These are phyloP conservation scores for Fusarium begoniae DNA, from an alignment of 2,329 filamentous ascomycete genomes.

Conservation along the genomic window DNA sequence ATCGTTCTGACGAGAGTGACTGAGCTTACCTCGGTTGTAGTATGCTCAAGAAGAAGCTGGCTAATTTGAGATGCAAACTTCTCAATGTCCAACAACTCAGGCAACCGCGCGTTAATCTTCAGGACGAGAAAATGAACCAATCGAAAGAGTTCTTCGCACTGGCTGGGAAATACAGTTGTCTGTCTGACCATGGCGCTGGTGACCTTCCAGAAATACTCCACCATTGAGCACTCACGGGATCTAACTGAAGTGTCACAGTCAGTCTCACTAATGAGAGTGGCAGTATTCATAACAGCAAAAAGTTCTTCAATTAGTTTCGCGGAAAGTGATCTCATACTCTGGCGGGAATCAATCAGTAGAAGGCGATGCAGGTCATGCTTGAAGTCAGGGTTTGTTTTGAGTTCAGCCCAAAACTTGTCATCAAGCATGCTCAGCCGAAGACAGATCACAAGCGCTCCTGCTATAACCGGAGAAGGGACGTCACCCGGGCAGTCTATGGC, in stretches of 20 bases:
- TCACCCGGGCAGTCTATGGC: conserved; percentile 38
- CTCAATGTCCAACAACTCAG: conserved; percentile 45
- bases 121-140: conserved; percentile 54
- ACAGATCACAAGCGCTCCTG: conserved; percentile 41
- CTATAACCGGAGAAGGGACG: conserved; percentile 39
- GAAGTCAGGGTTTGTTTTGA: conserved; percentile 37
- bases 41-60: conserved; percentile 51
- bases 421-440: conserved; percentile 44
- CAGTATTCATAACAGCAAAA: conserved; percentile 15
- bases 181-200: conserved; percentile 48
- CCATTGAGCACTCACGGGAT: conserved; percentile 19
- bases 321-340: conserved; percentile 42
- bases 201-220: conserved; percentile 45
- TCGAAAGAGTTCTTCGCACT: conserved; percentile 58
- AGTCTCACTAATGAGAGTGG: not conserved
- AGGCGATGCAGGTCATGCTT: conserved; percentile 35
- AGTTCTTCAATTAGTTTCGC: conserved; percentile 48
- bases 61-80: conserved; percentile 44
- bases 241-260: not conserved
- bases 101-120: conserved; percentile 41
- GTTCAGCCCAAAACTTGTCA: conserved; percentile 43
- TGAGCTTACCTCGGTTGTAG: conserved; percentile 51
- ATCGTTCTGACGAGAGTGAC: not conserved
- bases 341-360: conserved; percentile 43
- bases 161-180: conserved; percentile 43